Percentiles rank a stretch among this genome's conserved stretches.
Evolutionary conservation across 768 basidiomycete species (phyloP).

Genomic region (Phylloporus sp.): DNA sequence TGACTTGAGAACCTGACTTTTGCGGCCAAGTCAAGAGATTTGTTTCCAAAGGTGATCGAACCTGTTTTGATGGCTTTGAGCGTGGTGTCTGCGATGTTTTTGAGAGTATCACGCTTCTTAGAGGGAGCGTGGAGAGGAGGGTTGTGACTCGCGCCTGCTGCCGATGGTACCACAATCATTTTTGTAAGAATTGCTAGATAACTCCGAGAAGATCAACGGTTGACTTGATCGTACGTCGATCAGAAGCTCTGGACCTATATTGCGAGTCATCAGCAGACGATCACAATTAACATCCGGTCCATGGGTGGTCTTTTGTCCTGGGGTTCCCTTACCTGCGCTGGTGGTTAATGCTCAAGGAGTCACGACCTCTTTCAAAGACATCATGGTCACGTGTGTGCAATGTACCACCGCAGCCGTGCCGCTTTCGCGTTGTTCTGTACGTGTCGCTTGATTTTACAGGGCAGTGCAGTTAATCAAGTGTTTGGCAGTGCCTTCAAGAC

Average conservation of each 20-base stretch:
- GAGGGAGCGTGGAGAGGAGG: not conserved
- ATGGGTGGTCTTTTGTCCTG: not conserved
- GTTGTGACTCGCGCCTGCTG: not conserved
- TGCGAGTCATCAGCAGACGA: not conserved
- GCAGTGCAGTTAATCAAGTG: not conserved
- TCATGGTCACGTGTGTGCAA: not conserved
- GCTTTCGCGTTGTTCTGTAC: not conserved
- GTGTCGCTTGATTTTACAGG: not conserved
- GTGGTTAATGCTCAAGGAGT: not conserved
- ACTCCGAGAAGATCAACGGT: not conserved
- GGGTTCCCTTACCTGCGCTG: not conserved
- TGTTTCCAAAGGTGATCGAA: constrained; percentile 30
- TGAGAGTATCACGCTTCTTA: constrained; percentile 15
- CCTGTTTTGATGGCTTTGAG: constrained; percentile 47
- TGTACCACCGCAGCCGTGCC: not conserved
- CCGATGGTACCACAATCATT: constrained; percentile 1
- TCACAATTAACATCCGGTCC: too few species aligned
- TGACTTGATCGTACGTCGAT: not conserved
- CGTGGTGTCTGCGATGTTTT: constrained; percentile 50
- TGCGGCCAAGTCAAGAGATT: constrained; percentile 33
- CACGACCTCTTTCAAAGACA: too few species aligned
- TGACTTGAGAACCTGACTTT: constrained; percentile 33
- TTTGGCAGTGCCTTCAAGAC: too few species aligned
- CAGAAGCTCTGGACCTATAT: not conserved
- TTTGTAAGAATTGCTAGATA: not conserved